Base-by-base conservation (phyloP, 495 filamentous ascomycete species). In the Penicillium coffeae region DNA sequence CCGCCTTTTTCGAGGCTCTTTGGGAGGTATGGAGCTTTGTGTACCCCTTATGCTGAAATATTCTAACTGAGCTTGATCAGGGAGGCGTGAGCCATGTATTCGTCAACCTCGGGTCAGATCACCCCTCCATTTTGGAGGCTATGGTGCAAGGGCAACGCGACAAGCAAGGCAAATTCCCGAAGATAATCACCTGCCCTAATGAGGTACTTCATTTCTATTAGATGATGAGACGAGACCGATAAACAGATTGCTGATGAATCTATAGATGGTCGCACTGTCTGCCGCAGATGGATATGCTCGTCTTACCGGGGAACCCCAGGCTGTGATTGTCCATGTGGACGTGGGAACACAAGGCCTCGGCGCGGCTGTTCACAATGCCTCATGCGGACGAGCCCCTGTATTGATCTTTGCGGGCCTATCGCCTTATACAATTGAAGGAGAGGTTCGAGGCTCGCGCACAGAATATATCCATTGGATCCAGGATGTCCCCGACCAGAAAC, bases 391-490 rank as follows among this genome's bases (percentile, higher is more conserved):
- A 25, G 86, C 88, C 1, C 92, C 92, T 0, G 84, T 97, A 10
- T 66, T 97, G 22, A 86, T 97, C 20, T 96, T 97, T 59, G 92
- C 92, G 1, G 92, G 92, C 9, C 71, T 97, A 4, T 89, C 84
- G 2, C 92, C 92, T 0, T 94, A 86, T 58, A 96, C 92, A 2
- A 81, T 88, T 30, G 91, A 97, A 54, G 92, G 92, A 3, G 92
- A 96, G 69, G 80, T 90, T 74, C 78, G 88, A 16, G 92, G 92
- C 2, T 88, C 83, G 3, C 78, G 92, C 35, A 95, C 90, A 0
- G 92, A 96, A 68, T 96, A 92, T 63, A 97, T 96, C 59, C 92
- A 97, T 60, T 97, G 92, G 88, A 91, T 96, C 34, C 92, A 97
- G 60, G 89, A 97, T 69, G 89, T 96, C 6, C 92, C 91, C 1